phyloP scores from a whole-genome alignment of 345 rosid genomes.

The Turritis glabra region DNA sequence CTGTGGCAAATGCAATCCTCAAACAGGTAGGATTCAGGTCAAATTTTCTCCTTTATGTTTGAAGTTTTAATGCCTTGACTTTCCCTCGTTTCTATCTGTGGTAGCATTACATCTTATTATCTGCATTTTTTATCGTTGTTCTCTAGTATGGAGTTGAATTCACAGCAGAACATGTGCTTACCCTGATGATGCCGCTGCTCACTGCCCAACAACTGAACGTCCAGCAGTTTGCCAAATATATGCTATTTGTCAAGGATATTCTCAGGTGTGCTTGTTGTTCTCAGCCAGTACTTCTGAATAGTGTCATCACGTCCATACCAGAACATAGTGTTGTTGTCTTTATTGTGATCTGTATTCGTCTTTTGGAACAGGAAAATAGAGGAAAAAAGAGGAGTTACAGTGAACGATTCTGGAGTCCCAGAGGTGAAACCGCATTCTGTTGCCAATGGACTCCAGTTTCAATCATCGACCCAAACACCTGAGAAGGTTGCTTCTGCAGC shows the following conservation, averaged over 20 bases:
- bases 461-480: conserved; percentile 46
- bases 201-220: conserved; percentile 87
- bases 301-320: background rate
- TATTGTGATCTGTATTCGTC: background rate
- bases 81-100: background rate
- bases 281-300: background rate
- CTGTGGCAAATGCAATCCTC: conserved; percentile 82
- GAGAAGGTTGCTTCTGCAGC: conserved; percentile 52
- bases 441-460: conserved; percentile 57
- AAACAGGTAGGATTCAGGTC: conserved; percentile 58
- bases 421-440: conserved; percentile 48
- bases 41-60: background rate
- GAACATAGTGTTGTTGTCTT: conserved; percentile 2
- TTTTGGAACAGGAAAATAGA: conserved; percentile 66
- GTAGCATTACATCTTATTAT: conserved; percentile 12
- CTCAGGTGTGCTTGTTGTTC: conserved; percentile 57
- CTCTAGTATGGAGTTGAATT: conserved; percentile 88
- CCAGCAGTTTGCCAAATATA: conserved; percentile 94
- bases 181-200: conserved; percentile 82
- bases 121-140: conserved; percentile 23
- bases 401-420: conserved; percentile 60
- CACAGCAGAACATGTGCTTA: conserved; percentile 84
- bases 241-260: conserved; percentile 87
- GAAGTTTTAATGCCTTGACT: background rate
- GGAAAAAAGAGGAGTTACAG: conserved; percentile 80